These are phyloP conservation scores for Wickerhamomyces rabaulensis DNA, from an alignment of 805 yeast species.

Conservation along the genomic window DNA sequence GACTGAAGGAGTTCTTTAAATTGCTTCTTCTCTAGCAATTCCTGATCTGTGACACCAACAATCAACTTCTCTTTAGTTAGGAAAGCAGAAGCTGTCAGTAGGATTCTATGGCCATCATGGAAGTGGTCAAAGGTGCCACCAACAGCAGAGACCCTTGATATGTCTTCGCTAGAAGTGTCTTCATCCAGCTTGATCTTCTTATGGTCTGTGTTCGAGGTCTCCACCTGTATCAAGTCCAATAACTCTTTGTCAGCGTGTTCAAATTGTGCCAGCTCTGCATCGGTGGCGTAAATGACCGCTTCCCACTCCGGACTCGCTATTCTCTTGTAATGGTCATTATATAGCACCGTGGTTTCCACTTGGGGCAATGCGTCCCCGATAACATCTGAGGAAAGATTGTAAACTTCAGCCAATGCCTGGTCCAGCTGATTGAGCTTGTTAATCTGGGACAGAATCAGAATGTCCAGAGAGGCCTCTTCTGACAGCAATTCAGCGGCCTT, in stretches of 20 bases:
- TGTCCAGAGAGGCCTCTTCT: slow-evolving; percentile 15
- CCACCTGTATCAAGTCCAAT: slow-evolving; percentile 6
- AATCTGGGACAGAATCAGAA: slow-evolving; percentile 13
- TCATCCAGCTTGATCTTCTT: slow-evolving; percentile 4
- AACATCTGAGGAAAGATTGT: slow-evolving; percentile 15
- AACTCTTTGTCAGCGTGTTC: slow-evolving; percentile 8
- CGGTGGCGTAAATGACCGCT: slow-evolving; percentile 10
- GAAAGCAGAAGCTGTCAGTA: slow-evolving; percentile 68
- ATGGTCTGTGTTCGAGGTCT: slow-evolving; percentile 2
- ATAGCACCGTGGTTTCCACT: slow-evolving; percentile 16
- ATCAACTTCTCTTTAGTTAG: slow-evolving; percentile 51
- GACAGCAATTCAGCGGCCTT: slow-evolving; percentile 8
- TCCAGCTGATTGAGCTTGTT: slow-evolving; percentile 18
- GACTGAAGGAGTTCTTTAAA: slow-evolving; percentile 60
- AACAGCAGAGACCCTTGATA: slow-evolving; percentile 47
- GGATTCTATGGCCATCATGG: slow-evolving; percentile 91
- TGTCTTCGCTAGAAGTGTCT: slow-evolving; percentile 20
- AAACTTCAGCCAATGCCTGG: slow-evolving; percentile 16
- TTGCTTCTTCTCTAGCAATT: slow-evolving; percentile 69
- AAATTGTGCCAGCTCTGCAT: slow-evolving; percentile 7
- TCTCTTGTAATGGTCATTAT: slow-evolving; percentile 20
- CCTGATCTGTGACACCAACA: slow-evolving; percentile 80
- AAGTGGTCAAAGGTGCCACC: slow-evolving; percentile 98
- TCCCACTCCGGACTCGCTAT: slow-evolving; percentile 17
- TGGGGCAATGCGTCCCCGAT: slow-evolving; percentile 7